These are phyloP conservation scores for Penicillium tannophilum DNA, from an alignment of 495 filamentous ascomycete species.

Conservation along the genomic window DNA sequence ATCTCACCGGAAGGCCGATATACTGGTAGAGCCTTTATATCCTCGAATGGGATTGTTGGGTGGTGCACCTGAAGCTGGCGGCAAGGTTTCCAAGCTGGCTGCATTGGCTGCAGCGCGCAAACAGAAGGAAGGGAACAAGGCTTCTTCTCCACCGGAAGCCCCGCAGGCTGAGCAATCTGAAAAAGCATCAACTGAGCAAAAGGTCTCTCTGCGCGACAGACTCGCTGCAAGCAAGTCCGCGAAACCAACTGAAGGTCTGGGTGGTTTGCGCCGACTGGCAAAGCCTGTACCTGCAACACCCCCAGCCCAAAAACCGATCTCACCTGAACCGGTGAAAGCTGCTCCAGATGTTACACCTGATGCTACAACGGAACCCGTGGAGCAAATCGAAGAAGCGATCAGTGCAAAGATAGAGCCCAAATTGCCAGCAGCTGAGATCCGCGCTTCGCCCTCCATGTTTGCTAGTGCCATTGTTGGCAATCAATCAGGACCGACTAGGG, in stretches of 20 bases:
- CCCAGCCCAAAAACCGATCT: constrained; percentile 21
- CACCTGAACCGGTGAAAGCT: constrained; percentile 11
- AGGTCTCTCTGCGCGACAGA: constrained; percentile 39
- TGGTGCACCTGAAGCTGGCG: constrained; percentile 60
- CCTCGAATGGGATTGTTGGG: constrained; percentile 70
- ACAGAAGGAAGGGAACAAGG: constrained; percentile 70
- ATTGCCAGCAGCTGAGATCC: constrained; percentile 26
- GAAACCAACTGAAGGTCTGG: constrained; percentile 32
- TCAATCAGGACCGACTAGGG: constrained; percentile 27
- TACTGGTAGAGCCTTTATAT: constrained; percentile 64
- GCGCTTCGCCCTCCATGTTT: constrained; percentile 64
- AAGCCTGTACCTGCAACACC: constrained; percentile 25
- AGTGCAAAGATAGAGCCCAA: constrained; percentile 18
- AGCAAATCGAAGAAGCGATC: constrained; percentile 6
- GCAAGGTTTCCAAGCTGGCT: constrained; percentile 86
- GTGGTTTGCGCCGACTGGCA: constrained; percentile 25
- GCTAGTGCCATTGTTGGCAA: constrained; percentile 66
- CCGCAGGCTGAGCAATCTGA: constrained; percentile 12
- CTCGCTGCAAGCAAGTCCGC: constrained; percentile 35
- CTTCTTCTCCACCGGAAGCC: constrained; percentile 27
- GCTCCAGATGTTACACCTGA: background rate
- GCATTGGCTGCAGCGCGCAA: constrained; percentile 86
- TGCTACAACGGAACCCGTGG: constrained; percentile 2
- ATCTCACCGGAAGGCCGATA: constrained; percentile 61
- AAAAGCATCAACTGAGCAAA: constrained; percentile 24